phyloP scores from a whole-genome alignment of 1,284 basidiomycete species.

The Cutaneotrichosporon daszewskae region DNA sequence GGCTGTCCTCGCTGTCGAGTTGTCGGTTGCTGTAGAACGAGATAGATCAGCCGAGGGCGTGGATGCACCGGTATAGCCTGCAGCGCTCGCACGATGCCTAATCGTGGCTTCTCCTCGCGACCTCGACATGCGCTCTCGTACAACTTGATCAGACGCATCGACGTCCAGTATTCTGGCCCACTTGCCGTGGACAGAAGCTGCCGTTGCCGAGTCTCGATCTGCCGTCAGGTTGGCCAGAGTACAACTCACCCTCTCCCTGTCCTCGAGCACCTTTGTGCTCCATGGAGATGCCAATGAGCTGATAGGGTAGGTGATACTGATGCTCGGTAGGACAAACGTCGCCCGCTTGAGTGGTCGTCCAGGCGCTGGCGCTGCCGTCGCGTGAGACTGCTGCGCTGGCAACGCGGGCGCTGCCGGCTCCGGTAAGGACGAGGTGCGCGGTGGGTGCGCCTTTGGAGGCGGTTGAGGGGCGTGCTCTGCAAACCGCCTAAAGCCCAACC shows the following conservation, averaged over 20 bases:
- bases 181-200: slow-evolving; percentile 54
- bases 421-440: not conserved
- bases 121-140: slow-evolving; percentile 46
- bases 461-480: slow-evolving; percentile 10
- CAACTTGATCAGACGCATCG: slow-evolving; percentile 35
- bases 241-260: slow-evolving; percentile 32
- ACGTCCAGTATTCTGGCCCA: slow-evolving; percentile 45
- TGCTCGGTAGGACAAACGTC: slow-evolving; percentile 74
- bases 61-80: slow-evolving; percentile 48
- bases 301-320: slow-evolving; percentile 79
- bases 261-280: slow-evolving; percentile 57
- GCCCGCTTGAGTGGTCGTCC: slow-evolving; percentile 62
- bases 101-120: slow-evolving; percentile 56
- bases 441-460: slow-evolving; percentile 1
- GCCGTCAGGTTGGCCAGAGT: slow-evolving; percentile 2
- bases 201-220: slow-evolving; percentile 54
- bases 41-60: slow-evolving; percentile 30
- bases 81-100: slow-evolving; percentile 63
- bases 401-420: not conserved
- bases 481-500: slow-evolving; percentile 28
- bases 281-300: slow-evolving; percentile 71
- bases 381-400: not conserved
- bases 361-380: not conserved
- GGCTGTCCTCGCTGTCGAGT: slow-evolving; percentile 1
- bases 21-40: slow-evolving; percentile 23